These are phyloP conservation scores for Sideroxylon spinosum DNA, from an alignment of 179 eudicot species.

Conservation along the genomic window DNA sequence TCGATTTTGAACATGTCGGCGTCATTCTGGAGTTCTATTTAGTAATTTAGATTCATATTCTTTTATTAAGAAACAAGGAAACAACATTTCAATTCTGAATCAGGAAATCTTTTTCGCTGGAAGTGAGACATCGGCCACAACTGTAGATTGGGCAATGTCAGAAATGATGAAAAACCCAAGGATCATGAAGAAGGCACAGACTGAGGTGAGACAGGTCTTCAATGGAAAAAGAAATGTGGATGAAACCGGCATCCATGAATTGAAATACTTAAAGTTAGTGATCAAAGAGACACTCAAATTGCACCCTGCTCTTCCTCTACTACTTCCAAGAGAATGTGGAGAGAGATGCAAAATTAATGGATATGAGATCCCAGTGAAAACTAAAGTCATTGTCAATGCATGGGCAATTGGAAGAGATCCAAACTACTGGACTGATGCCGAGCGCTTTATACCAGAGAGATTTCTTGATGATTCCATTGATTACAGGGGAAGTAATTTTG, in stretches of 20 bases:
- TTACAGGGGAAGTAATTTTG: conserved; percentile 25
- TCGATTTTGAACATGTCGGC: too few species aligned
- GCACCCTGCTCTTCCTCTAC: conserved; percentile 40
- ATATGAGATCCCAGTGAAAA: conserved; percentile 25
- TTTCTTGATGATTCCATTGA: conserved; percentile 23
- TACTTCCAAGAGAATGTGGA: conserved; percentile 27
- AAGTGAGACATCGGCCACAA: conserved; percentile 21
- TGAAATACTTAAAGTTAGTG: conserved; percentile 26
- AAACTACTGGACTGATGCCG: conserved; percentile 19
- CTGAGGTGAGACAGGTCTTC: conserved; percentile 23
- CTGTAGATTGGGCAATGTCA: conserved; percentile 28
- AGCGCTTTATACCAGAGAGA: conserved; percentile 27
- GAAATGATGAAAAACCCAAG: conserved; percentile 27
- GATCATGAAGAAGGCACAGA: conserved; percentile 22
- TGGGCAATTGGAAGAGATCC: conserved; percentile 33
- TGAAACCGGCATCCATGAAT: conserved; percentile 13
- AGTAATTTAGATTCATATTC: too few species aligned
- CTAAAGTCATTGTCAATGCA: conserved; percentile 27
- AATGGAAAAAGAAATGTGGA: conserved; percentile 12
- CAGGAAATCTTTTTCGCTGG: conserved; percentile 29
- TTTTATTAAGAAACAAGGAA: too few species aligned
- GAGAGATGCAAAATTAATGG: conserved; percentile 22
- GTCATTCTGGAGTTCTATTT: too few species aligned
- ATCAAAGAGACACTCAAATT: conserved; percentile 41
- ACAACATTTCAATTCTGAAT: background rate